Conservation (phyloP, 2,329 filamentous ascomycete species). For the Ambrosiella xylebori region DNA sequence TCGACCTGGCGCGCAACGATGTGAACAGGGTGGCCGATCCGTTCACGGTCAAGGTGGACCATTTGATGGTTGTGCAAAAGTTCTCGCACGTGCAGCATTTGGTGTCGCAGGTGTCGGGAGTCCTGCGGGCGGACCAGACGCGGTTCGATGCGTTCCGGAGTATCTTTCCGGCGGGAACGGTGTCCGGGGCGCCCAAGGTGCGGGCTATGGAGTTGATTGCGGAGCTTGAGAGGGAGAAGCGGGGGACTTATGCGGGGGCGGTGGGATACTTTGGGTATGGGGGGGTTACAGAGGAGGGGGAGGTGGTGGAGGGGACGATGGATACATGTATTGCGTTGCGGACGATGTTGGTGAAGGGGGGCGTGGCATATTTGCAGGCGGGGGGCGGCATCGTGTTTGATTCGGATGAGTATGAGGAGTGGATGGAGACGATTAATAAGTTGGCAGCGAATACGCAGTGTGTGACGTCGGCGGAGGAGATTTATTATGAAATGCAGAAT, state of each 20-base stretch:
- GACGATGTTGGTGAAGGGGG: slow-evolving; percentile 89
- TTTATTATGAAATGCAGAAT: slow-evolving; percentile 27
- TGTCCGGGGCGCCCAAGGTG: slow-evolving; percentile 90
- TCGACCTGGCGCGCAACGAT: slow-evolving; percentile 90
- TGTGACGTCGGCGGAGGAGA: slow-evolving; percentile 66
- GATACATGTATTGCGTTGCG: slow-evolving; percentile 67
- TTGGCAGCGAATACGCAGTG: slow-evolving; percentile 76
- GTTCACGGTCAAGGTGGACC: slow-evolving; percentile 72
- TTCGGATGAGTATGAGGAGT: slow-evolving; percentile 79
- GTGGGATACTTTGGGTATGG: slow-evolving; percentile 94
- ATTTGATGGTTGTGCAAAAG: slow-evolving; percentile 82
- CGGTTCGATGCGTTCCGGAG: slow-evolving; percentile 90
- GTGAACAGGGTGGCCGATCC: slow-evolving; percentile 92
- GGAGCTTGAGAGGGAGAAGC: slow-evolving; percentile 83
- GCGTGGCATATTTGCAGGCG: slow-evolving; percentile 79
- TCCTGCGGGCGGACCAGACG: slow-evolving; percentile 67
- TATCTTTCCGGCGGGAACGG: slow-evolving; percentile 93
- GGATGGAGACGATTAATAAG: slow-evolving; percentile 93
- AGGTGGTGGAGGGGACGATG: slow-evolving; percentile 66
- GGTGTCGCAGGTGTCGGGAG: slow-evolving; percentile 84
- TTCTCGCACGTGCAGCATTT: slow-evolving; percentile 97
- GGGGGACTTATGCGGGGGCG: slow-evolving; percentile 86
- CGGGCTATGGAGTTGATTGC: slow-evolving; percentile 94
- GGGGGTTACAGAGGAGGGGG: slow-evolving; percentile 45
- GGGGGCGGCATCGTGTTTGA: slow-evolving; percentile 86